These are phyloP conservation scores for Carpinus viminea DNA, from an alignment of 306 rosid genomes.

Conservation along the genomic window DNA sequence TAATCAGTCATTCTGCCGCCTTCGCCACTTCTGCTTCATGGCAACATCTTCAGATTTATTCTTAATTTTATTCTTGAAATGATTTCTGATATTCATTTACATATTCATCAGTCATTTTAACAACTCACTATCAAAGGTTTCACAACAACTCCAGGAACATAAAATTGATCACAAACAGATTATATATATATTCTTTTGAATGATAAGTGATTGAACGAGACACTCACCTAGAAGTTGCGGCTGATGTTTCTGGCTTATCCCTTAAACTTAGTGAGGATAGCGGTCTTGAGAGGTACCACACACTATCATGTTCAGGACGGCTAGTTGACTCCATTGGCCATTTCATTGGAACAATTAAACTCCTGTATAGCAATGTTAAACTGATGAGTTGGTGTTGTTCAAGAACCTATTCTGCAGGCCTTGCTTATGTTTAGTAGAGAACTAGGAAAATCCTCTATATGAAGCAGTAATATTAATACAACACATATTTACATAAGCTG, in stretches of 20 bases:
- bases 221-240: slow-evolving; percentile 26
- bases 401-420: too few relatives aligned
- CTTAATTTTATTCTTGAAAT: too few relatives aligned
- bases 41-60: too few relatives aligned
- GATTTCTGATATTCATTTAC: too few relatives aligned
- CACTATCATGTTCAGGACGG: not conserved
- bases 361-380: slow-evolving; percentile 6
- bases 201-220: not conserved
- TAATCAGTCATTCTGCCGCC: too few relatives aligned
- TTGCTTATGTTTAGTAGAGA: not conserved
- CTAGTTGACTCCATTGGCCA: slow-evolving; percentile 26
- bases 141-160: too few relatives aligned
- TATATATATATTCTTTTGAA: too few relatives aligned
- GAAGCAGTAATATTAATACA: not conserved
- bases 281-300: slow-evolving; percentile 14
- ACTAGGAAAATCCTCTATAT: too few relatives aligned
- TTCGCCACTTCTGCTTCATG: too few relatives aligned
- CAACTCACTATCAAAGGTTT: too few relatives aligned
- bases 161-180: too few relatives aligned
- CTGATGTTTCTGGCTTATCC: slow-evolving; percentile 16
- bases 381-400: not conserved
- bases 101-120: too few relatives aligned
- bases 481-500: not conserved
- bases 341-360: slow-evolving; percentile 34
- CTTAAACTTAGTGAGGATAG: slow-evolving; percentile 20